Percentiles rank a stretch among this genome's conserved stretches.
phyloP scores from a whole-genome alignment of 768 basidiomycete genomes.

The Hericium erinaceus region DNA sequence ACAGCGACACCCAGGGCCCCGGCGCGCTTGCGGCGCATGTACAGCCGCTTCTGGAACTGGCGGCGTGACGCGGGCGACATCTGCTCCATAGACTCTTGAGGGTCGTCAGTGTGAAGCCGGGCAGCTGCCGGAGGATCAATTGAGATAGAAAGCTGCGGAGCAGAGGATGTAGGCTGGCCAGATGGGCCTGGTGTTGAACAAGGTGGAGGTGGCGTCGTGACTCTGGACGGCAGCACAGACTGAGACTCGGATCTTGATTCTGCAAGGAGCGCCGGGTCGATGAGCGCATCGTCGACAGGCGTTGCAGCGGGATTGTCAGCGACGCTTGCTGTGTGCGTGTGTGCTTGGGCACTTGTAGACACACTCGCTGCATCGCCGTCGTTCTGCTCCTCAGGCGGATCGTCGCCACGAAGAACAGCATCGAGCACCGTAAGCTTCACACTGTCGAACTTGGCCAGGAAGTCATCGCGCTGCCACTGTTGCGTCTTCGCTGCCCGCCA shows the following conservation, averaged over 20 bases:
- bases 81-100: not conserved
- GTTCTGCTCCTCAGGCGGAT: slow-evolving; percentile 11
- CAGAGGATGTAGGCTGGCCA: not conserved
- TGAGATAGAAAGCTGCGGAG: too few species aligned
- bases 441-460: slow-evolving; percentile 27
- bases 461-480: slow-evolving; percentile 13
- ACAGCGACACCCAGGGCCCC: slow-evolving; percentile 28
- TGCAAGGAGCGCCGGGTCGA: slow-evolving; percentile 23
- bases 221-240: not conserved
- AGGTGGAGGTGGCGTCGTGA: not conserved
- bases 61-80: slow-evolving; percentile 45
- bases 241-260: slow-evolving; percentile 11
- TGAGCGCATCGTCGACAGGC: slow-evolving; percentile 12
- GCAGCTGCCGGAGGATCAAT: not conserved
- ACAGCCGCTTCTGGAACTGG: slow-evolving; percentile 48
- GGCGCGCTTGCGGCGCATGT: slow-evolving; percentile 68
- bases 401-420: slow-evolving; percentile 9
- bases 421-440: slow-evolving; percentile 17
- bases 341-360: not conserved
- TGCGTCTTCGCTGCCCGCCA: not conserved
- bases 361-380: not conserved
- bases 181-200: not conserved
- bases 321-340: not conserved
- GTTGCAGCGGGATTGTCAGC: not conserved
- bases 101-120: not conserved